Evolutionary conservation across 192 early-diverging fungal genomes (phyloP), one percentile per base, ranked within the genome.

Genomic region (Coemansia sp.): DNA sequence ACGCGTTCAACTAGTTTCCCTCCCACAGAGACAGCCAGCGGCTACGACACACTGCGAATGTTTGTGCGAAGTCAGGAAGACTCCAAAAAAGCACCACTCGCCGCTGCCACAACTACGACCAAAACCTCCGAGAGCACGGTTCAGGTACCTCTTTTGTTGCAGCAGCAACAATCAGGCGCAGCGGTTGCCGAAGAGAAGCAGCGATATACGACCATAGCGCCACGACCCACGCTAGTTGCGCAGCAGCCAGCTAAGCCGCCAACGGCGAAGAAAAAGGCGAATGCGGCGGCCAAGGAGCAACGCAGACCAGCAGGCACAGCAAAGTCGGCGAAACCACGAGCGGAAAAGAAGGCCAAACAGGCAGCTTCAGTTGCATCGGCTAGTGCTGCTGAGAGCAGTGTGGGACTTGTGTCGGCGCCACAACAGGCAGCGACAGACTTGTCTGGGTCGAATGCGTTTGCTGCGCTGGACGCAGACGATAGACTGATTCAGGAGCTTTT

Each of bases 401-500:
- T 26, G 26, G 26, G 26, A 26, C 26, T 26, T 26, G 26, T 26
- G 26, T 26, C 46, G 40, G 19, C 33, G 35, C 65, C 55, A 32
- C 55, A 58, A 6, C 59, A 37, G 17, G 16, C 38, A 13, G 55
- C 43, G 26, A 26, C 39, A 3, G 46, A 39, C 37, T 57, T 37
- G 32, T 28, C 73, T 6, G 50, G 59, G 16, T 28, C 60, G 28
- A 63, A 23, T 38, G 35, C 44, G 33, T 35, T 62, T 39, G 68
- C 65, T 55, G 46, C 68, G 17, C 53, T 73, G 23, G 74, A 76
- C 44, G 65, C 57, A 7, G 78, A 76, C 7, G 79, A 82, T 44
- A 62, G 35, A 11, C 37, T 82, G 52, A 82, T 82, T 8, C 79
- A 76, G 52, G 79, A 82, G 68, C 72, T 82, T 44, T 52, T 82